Conservation (phyloP, 345 rosid genomes). For the Salix brachista region DNA sequence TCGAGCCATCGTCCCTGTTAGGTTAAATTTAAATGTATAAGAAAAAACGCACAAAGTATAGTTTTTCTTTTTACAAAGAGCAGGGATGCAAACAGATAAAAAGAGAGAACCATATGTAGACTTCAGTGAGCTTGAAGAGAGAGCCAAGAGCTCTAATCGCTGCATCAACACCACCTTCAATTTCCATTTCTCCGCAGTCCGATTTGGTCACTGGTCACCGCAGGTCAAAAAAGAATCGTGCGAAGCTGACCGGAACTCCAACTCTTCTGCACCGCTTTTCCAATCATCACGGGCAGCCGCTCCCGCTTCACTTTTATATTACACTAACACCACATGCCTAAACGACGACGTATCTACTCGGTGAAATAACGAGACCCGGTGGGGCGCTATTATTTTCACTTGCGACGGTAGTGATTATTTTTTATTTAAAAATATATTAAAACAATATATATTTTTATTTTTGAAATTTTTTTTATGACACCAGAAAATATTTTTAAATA, state of each 20-base stretch:
- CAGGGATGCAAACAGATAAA: not conserved
- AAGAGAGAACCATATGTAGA: constrained; percentile 51
- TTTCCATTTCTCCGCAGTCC: constrained; percentile 17
- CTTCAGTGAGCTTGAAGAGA: constrained; percentile 68
- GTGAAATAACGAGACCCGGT: too few relatives aligned
- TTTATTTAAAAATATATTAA: not conserved
- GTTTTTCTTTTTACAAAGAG: not conserved
- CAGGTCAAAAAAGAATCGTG: not conserved
- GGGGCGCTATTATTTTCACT: not conserved
- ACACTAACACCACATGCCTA: not conserved
- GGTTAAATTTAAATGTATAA: not conserved
- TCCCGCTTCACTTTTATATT: not conserved
- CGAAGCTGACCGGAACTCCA: not conserved
- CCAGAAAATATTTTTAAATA: too few relatives aligned
- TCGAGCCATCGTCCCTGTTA: constrained; percentile 61
- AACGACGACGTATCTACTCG: not conserved
- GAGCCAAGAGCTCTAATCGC: constrained; percentile 66
- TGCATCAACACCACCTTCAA: constrained; percentile 14
- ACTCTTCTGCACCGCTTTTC: not conserved
- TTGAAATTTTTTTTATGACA: too few relatives aligned
- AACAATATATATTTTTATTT: too few relatives aligned
- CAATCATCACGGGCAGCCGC: not conserved
- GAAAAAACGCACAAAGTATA: not conserved
- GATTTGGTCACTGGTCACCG: not conserved
- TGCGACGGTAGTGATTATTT: too few relatives aligned